Base-by-base conservation (phyloP, 768 basidiomycete species). In the Boletus tylopilopsis region DNA sequence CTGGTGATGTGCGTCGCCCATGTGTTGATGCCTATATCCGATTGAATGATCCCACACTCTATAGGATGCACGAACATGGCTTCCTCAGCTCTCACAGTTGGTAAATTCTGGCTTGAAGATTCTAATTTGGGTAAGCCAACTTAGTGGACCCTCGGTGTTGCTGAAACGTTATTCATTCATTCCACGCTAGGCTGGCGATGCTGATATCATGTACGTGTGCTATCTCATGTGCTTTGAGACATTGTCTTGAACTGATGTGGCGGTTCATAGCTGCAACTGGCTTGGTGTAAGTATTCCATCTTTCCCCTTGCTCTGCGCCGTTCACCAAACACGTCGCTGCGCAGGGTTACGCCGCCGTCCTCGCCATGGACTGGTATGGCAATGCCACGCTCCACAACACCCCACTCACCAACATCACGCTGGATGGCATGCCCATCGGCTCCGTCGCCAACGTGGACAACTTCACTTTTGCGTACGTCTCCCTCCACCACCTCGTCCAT, bases 391-490 rank as follows among this genome's bases (percentile, higher is more conserved):
- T 76, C 19, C 71, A 70, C 46, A 60, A 55, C 25, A 75, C 73
- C 4, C 70, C 72, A 13, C 70, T 74, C 15, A 73, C 55, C 5
- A 82, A 83, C 51, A 82, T 85, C 69, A 82, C 82, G 0, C 74
- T 85, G 23, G 45, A 72, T 32, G 80, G 76, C 2, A 64, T 61
- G 6, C 55, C 79, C 0, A 76, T 85, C 5, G 84, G 80, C 0
- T 77, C 81, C 0, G 72, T 84, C 16, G 76, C 81, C 60, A 84
- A 84, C 43, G 77, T 85, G 29, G 81, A 80, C 53, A 81, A 82
- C 50, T 84, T 85, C 59, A 71, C 79, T 0, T 86, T 85, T 62
- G 84, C 81, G 82, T 84, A 49, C 57, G 82, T n/a, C 75, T 21
- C n/a, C 29, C 12, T 29, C 30, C 21, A 12, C 39, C 22, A 0